Base-by-base conservation (phyloP, 73 alveolate genomes). In the Symbiodinium pilosum region DNA sequence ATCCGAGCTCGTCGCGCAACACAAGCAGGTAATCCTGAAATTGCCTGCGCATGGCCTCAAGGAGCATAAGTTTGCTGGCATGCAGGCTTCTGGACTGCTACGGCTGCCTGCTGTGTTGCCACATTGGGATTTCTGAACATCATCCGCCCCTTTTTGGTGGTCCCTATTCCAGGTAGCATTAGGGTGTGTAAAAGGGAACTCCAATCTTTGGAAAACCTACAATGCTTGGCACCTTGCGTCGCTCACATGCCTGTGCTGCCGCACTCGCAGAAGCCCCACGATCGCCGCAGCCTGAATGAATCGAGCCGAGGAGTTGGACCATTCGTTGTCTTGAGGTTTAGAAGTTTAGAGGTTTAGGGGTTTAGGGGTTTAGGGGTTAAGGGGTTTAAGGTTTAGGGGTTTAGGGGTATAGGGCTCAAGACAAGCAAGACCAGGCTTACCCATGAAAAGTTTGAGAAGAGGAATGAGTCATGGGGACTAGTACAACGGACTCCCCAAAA, bases 31-130 rank as follows among this genome's bases (percentile, higher is more conserved):
- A 56, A 64, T 87, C 94, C 56, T 52, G 85, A 34, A 87, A 87
- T 38, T 87, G 94, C 43, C 94, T 21, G 21, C 94, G 94, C 94
- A 87, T 87, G 64, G 69, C 94, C 94, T 34, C 40, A 42, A 39
- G 28, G 40, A 1, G 47, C 30, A n/a, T n/a, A n/a, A n/a, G n/a
- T n/a, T n/a, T n/a, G n/a, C n/a, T n/a, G n/a, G n/a, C n/a, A n/a
- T n/a, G n/a, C n/a, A n/a, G n/a, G n/a, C n/a, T n/a, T n/a, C n/a
- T n/a, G n/a, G n/a, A n/a, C n/a, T 20, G 28, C 69, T 12, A 9
- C 69, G 20, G 69, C 69, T 12, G 69, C 69, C 69, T 12, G 20
- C 28, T 1, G 28, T 56, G 20, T 1, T 56, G 77, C 20, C 77
- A 56, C 77, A 56, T 24, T 24, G 77, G 32, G n/a, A n/a, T n/a